phyloP scores from a whole-genome alignment of 345 rosid genomes.

The Carallia pectinifolia region DNA sequence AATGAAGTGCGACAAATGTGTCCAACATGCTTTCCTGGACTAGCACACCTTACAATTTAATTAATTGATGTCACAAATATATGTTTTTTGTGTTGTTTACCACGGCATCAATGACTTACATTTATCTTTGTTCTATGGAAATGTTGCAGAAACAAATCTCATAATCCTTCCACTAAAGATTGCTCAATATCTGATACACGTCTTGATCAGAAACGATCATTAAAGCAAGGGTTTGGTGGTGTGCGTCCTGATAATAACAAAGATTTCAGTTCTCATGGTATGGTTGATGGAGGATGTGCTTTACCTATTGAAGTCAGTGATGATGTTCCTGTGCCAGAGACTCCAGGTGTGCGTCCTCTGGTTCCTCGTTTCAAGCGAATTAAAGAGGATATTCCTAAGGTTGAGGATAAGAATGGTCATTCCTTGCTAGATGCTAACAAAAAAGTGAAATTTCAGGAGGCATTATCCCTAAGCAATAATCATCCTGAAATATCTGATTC shows the following conservation, averaged over 20 bases:
- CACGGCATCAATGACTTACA: not conserved
- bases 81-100: not conserved
- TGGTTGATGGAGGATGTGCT: constrained; percentile 20
- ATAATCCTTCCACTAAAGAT: constrained; percentile 18
- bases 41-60: too few relatives aligned
- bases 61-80: too few relatives aligned
- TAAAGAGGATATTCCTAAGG: constrained; percentile 43
- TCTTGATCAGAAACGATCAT: constrained; percentile 13
- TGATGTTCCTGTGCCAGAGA: constrained; percentile 63
- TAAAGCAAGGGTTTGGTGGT: constrained; percentile 18
- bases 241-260: constrained; percentile 28
- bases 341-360: constrained; percentile 61
- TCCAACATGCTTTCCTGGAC: too few relatives aligned
- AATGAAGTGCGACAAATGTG: too few relatives aligned
- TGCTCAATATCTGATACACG: constrained; percentile 27
- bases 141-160: constrained; percentile 41
- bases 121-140: not conserved
- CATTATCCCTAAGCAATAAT: constrained; percentile 35
- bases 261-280: constrained; percentile 20
- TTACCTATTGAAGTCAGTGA: constrained; percentile 24
- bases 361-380: constrained; percentile 67
- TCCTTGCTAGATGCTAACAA: constrained; percentile 45
- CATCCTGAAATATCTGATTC: constrained; percentile 32
- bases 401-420: constrained; percentile 29
- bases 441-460: constrained; percentile 49